Evolutionary conservation across 1,139 yeast species (phyloP), one percentile per base, ranked within the genome.

Genomic region (Magnusiomyces magnusii): DNA sequence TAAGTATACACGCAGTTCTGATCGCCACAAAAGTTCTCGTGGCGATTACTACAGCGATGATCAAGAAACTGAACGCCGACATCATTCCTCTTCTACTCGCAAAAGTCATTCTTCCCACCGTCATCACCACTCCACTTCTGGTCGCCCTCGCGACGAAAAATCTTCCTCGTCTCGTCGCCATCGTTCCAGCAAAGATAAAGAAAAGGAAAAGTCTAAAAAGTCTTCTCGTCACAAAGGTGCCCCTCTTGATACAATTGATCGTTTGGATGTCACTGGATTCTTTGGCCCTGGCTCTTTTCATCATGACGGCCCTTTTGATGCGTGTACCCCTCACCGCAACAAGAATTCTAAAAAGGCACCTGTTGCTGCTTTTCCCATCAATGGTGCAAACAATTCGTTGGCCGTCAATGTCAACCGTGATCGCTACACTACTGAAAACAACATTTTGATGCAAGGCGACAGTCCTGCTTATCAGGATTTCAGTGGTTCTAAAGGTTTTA

Each of bases 241-340:
- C 36, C 78, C 78, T 15, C 68, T 93, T 64, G 99, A 93, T 70
- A 89, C 96, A 3, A 93, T 93, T 67, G 99, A 93, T 75, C 88
- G 87, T 73, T 78, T 93, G 66, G 99, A 93, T 71, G 98, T 92
- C 47, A 91, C 98, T 7, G 98, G 96, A 0, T 80, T 93, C 64
- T 92, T 88, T 71, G 97, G 97, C n/a, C 86, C 89, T 52, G 87
- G 88, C 36, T 52, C 57, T 21, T 93, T 93, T 79, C 99, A 93
- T 73, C 99, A 93, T 72, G 99, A 93, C 73, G 99, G 99, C n/a
- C 99, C 99, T 19, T 93, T 93, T 72, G 99, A 93, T 73, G 99
- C 99, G 1, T 92, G 98, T 73, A 87, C 95, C 3, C 98, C 99
- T 7, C 96, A 89, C 73, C 85, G 98, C 72, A 93, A 93, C 75